Base-by-base conservation (phyloP, 148 eudicot genomes). In the Fagopyrum esculentum region DNA sequence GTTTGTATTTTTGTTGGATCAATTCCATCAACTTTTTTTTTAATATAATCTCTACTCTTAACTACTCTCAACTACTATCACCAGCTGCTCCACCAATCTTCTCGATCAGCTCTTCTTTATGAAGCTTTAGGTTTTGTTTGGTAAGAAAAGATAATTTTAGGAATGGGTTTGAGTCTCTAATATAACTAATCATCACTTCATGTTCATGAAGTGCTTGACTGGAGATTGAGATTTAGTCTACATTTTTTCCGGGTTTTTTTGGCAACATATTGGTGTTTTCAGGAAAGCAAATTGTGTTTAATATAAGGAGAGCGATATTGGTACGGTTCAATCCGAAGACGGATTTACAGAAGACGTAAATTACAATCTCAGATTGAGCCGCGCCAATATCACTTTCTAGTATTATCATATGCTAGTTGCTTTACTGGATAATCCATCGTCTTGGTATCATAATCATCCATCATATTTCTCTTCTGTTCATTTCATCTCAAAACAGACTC, bases 251-350 rank as follows among this genome's bases (percentile, higher is more conserved):
- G 9, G 54, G 12, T 22, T 19, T 30, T 4, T 12, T 1, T 5
- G 3, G 6, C 19, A 43, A 66, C 71, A 40, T 40, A 43, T 66
- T 35, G 69, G 69, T 64, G 69, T 35, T 6, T 6, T 26, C 11
- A 4, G 71, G 46, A 45, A 66, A 66, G 71, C 71, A 66, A 35
- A 66, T 4, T 66, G 71, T 54, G 22, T 1, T 15, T 4, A 16
- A 15, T 45, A 69, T 46, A 9, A 43, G 29, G 63, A 76, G 77
- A 83, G 92, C 86, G 94, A 88, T 92, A 78, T 92, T 92, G 97
- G 97, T 92, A 90, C 80, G 94, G 97, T 92, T 92, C 97, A 92
- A 92, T 92, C 94, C 77, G 94, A 92, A 88, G 94, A 92, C 88
- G 87, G 82, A 85, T 88, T 30, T 90, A 71, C 74, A 19, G 40